Base-by-base conservation (phyloP, 2,329 filamentous ascomycete species). In the Aureobasidium pullulans region DNA sequence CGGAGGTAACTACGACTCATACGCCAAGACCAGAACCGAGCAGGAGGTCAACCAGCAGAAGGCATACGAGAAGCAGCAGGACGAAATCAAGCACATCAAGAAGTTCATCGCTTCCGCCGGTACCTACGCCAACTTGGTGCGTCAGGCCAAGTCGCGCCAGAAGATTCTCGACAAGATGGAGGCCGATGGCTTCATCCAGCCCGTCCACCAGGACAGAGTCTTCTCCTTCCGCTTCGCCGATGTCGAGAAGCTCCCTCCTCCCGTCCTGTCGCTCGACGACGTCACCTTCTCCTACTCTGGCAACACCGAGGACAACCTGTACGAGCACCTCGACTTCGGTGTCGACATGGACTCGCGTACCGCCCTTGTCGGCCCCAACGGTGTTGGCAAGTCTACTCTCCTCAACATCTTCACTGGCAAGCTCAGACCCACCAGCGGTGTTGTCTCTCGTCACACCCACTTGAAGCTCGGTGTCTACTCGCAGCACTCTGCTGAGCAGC, bases 111-210 rank as follows among this genome's bases (percentile, higher is more conserved):
- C 95, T 71, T 96, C 93, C 63, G 94, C 94, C 60, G 94, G 95
- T 92, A 99, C 94, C 62, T 99, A 99, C 72, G 94, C 95, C 84
- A 99, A 99, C 81, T 83, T 99, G 81, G 94, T 99, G 73, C 85
- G 90, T 75, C 94, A 99, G 79, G 95, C 95, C 77, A 99, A 99
- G 83, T 97, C 94, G 44, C 87, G 94, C 65, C 94, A 99, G 79
- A 99, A 99, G 90, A 97, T 97, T 76, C 83, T 97, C 66, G 94
- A 99, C 84, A 99, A 99, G 87, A 99, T 99, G 94, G 93, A 97
- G 83, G 94, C 95, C 68, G 94, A 99, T 70, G 94, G 94, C 67
- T 94, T 97, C 77, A 97, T 99, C 73, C 88, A 99, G 77, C 89
- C 90, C 60, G 91, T 99, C 63, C 77, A 82, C 59, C 77, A 84